A percentile compares a stretch with the other conserved stretches of the same genome.
Conservation (phyloP, 225 moss, liverwort and hornwort species). For the Bryoerythrophyllum caledonicum region DNA sequence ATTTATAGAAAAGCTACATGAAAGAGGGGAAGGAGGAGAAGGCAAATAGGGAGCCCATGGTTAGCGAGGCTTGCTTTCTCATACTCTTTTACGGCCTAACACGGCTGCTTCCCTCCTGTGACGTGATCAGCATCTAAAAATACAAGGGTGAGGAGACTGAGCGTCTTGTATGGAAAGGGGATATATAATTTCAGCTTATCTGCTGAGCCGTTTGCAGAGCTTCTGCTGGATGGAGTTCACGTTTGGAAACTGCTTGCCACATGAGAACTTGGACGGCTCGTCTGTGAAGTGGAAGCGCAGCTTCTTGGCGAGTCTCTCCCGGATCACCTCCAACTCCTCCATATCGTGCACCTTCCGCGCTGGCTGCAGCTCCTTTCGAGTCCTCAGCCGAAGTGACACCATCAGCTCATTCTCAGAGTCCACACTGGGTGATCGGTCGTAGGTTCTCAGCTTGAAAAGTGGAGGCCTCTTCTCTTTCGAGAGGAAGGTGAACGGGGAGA, state of each 20-base stretch:
- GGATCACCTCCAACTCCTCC: constrained; percentile 32
- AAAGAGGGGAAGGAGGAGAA: too few species aligned
- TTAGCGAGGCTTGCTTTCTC: too few species aligned
- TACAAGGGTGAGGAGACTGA: neutral
- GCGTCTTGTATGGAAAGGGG: neutral
- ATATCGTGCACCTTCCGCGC: constrained; percentile 22
- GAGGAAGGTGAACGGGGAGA: constrained; percentile 35
- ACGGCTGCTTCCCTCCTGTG: too few species aligned
- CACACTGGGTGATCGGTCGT: neutral
- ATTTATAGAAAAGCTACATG: too few species aligned
- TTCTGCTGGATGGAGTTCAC: constrained; percentile 29
- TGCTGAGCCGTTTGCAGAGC: constrained; percentile 31
- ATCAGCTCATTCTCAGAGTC: constrained; percentile 19
- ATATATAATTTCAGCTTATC: constrained; percentile 5
- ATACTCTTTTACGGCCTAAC: too few species aligned
- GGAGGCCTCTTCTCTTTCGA: constrained; percentile 33
- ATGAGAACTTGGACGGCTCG: neutral
- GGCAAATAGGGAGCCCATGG: too few species aligned
- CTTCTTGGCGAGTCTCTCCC: constrained; percentile 38
- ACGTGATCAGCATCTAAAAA: neutral
- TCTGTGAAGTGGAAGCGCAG: constrained; percentile 28
- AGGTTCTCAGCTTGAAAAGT: constrained; percentile 20
- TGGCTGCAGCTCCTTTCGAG: constrained; percentile 29
- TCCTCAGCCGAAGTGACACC: constrained; percentile 27
- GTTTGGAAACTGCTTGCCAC: constrained; percentile 13